A percentile compares a stretch with the other conserved stretches of the same genome.
These are phyloP conservation scores for Ceratocystis variospora DNA, from an alignment of 2,329 filamentous ascomycete species.

Conservation along the genomic window DNA sequence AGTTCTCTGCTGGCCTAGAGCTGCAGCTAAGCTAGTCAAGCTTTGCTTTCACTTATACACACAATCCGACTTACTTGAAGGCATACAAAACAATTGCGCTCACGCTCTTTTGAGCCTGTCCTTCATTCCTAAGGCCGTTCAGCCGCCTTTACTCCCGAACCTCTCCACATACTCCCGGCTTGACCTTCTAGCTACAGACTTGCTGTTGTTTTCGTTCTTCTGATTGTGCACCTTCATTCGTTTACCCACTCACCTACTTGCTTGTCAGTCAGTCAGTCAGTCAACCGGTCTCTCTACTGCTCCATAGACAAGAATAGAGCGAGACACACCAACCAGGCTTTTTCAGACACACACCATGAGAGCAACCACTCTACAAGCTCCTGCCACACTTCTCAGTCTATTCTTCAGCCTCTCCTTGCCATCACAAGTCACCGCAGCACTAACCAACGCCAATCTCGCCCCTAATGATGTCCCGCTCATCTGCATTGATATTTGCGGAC, in stretches of 20 bases:
- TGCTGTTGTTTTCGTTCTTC: not conserved
- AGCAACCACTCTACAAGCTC: not conserved
- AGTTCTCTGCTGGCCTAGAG: conserved; percentile 14
- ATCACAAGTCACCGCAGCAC: conserved; percentile 23
- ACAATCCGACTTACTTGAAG: not conserved
- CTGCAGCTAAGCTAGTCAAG: conserved; percentile 3
- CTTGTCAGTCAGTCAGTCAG: not conserved
- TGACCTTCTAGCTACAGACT: not conserved
- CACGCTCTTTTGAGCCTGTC: not conserved
- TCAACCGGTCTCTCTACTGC: not conserved
- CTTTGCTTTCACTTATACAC: not conserved
- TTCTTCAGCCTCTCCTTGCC: conserved; percentile 23
- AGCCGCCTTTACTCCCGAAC: not conserved
- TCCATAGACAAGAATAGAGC: not conserved
- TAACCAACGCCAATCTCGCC: conserved; percentile 25
- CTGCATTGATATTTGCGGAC: conserved; percentile 32
- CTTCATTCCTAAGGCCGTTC: conserved; percentile 1
- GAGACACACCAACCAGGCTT: not conserved
- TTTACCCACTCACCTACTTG: not conserved
- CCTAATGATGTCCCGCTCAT: conserved; percentile 28
- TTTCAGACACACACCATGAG: conserved; percentile 12
- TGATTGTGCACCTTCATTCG: not conserved
- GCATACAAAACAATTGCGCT: not conserved
- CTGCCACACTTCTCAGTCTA: conserved; percentile 1
- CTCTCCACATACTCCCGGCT: not conserved